Evolutionary conservation across 2,329 filamentous ascomycete species (phyloP), one percentile per base, ranked within the genome.

Genomic region (Fusarium verrucosum): DNA sequence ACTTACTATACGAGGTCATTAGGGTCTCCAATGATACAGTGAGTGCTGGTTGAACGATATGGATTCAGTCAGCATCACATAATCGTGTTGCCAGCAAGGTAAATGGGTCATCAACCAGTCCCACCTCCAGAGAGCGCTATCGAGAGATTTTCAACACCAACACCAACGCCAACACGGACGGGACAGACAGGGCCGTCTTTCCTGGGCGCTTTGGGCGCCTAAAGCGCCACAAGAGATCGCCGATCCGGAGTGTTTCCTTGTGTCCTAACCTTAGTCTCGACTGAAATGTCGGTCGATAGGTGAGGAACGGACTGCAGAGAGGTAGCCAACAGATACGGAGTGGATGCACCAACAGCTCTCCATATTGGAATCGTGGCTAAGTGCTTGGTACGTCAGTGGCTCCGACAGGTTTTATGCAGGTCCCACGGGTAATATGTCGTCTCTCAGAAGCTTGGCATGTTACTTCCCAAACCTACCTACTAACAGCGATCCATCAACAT

Each of bases 271-370:
- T 38, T 70, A 62, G 66, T 16, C 44, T 58, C 65, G 69, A 68
- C 69, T 71, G 58, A 71, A 68, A 69, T 63, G 40, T 60, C 59
- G 60, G 67, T 70, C 69, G 58, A 69, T 28, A 32, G 26, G 44
- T 36, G 44, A 32, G 28, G 30, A 45, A 23, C 20, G n/a, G 33
- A 32, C 37, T 62, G 44, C 26, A 45, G 46, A 55, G 46, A 60
- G 50, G 51, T 26, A 38, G 22, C 5, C 45, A 42, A 30, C 25
- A 43, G 5, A 9, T 10, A 42, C 19, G n/a, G n/a, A n/a, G n/a
- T n/a, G n/a, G n/a, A n/a, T n/a, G n/a, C n/a, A n/a, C n/a, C n/a
- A n/a, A n/a, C n/a, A n/a, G n/a, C n/a, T n/a, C 23, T 46, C 20
- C 19, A 17, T 23, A 10, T 32, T 40, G 56, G 50, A 40, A 67